Base-by-base conservation (phyloP, 129 eudicot genomes). In the Escallonia herrerae region DNA sequence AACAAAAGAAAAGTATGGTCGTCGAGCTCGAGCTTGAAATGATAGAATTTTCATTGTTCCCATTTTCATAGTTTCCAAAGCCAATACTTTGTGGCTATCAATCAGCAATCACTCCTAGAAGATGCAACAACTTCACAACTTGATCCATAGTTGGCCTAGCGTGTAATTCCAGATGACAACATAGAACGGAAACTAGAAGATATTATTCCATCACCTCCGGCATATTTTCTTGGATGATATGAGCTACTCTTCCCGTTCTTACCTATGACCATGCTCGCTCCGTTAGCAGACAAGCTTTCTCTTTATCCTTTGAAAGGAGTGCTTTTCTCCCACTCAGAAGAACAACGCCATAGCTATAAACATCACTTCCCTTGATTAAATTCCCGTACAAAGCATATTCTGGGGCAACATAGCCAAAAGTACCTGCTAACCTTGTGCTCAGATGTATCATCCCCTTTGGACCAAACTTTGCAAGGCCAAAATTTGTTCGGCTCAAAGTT, bases 181-280 rank as follows among this genome's bases (percentile, higher is more conserved):
- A 61, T 41, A 61, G 51, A 61, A 43, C 65, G 41, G 64, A 47
- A 61, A 61, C 39, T n/a, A 12, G 1, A 5, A 61, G 50, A 61
- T 11, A 43, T 15, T 61, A 9, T 51, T 61, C 65, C 65, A 61
- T 61, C n/a, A 42, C 65, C 9, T 14, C 65, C 2, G 65, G 38
- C 65, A 43, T 61, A 43, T 61, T 14, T n/a, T 61, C 50, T 7
- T 61, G 50, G 4, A 61, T 11, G 4, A 61, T 51, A 43, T 61
- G 50, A 2, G 14, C 3, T 5, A 39, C 38, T 13, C 11, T 3
- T 5, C 51, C 65, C 7, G 42, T n/a, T 0, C 11, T 43, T 39
- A 61, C 65, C 50, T 41, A n/a, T 43, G 65, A 61, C 65, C 65
- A 61, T 43, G 65, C 65, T 51, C 65, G 43, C 11, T 61, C 65